Conservation (phyloP, 768 basidiomycete species). For the Boletus tomentosulus region DNA sequence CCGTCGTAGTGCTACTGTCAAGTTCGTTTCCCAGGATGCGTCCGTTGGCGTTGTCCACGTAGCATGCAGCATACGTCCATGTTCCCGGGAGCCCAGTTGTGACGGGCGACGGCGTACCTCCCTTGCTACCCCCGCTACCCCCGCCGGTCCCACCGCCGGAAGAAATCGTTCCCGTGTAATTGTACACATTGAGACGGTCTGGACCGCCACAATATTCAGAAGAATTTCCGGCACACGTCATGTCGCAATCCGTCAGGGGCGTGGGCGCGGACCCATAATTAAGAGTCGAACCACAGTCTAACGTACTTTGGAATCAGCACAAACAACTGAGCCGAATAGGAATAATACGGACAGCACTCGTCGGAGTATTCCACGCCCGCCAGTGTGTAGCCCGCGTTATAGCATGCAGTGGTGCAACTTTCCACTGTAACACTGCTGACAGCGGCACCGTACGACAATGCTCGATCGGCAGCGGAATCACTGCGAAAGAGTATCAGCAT, state of each 20-base stretch:
- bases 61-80: slow-evolving; percentile 65
- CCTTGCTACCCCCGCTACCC: slow-evolving; percentile 19
- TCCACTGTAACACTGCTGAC: slow-evolving; percentile 45
- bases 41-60: slow-evolving; percentile 67
- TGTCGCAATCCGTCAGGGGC: slow-evolving; percentile 49
- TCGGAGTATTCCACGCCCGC: slow-evolving; percentile 46
- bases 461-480: slow-evolving; percentile 33
- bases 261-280: slow-evolving; percentile 31
- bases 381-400: slow-evolving; percentile 35
- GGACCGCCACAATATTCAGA: slow-evolving; percentile 74
- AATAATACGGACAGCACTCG: slow-evolving; percentile 43
- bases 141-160: slow-evolving; percentile 30
- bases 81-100: slow-evolving; percentile 46
- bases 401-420: slow-evolving; percentile 47
- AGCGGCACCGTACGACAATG: slow-evolving; percentile 27
- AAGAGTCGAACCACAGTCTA: slow-evolving; percentile 19
- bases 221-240: slow-evolving; percentile 21
- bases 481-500: slow-evolving; percentile 17
- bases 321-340: slow-evolving; percentile 23
- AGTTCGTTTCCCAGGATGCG: slow-evolving; percentile 50
- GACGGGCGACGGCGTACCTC: slow-evolving; percentile 41
- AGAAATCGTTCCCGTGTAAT: slow-evolving; percentile 4
- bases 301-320: slow-evolving; percentile 41
- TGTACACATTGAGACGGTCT: slow-evolving; percentile 35
- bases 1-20: slow-evolving; percentile 43